Conservation (phyloP, 257 asterid genomes). For the Fraxinus americana region DNA sequence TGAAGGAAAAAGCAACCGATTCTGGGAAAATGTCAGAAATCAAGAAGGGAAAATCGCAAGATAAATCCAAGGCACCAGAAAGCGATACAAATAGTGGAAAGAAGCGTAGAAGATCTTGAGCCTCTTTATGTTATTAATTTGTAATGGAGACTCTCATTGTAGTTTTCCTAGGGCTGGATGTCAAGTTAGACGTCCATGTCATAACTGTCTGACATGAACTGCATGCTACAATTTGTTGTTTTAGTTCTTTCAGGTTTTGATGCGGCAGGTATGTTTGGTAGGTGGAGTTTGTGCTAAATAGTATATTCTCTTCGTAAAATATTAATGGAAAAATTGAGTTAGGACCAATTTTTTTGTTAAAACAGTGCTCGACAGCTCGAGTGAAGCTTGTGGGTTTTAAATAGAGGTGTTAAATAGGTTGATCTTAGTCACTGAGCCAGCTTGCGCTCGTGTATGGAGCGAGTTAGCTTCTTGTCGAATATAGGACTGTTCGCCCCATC, state of each 20-base stretch:
- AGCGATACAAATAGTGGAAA: conserved; percentile 55
- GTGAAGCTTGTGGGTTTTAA: not conserved
- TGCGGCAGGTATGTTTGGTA: not conserved
- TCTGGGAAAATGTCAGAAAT: conserved; percentile 39
- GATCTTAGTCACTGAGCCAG: too few relatives aligned
- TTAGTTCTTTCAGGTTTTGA: not conserved
- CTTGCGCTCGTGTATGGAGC: too few relatives aligned
- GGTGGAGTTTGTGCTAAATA: not conserved
- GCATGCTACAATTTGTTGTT: not conserved
- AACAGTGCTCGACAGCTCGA: not conserved
- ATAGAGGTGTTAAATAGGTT: too few relatives aligned
- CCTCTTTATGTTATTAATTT: conserved; percentile 19
- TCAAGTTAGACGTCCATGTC: conserved; percentile 23
- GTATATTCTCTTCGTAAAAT: not conserved
- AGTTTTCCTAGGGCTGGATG: conserved; percentile 30
- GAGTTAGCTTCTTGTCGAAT: too few relatives aligned
- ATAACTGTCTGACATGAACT: conserved; percentile 7
- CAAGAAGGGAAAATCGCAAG: conserved; percentile 45
- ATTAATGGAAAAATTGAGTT: not conserved
- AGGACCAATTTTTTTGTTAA: not conserved
- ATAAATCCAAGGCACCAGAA: conserved; percentile 46
- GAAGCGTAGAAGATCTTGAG: conserved; percentile 50
- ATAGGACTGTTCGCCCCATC: too few relatives aligned
- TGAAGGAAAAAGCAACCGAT: conserved; percentile 46
- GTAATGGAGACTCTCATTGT: conserved; percentile 21